phyloP scores from a whole-genome alignment of 164 flowering plant genomes.

The Berberis thunbergii region DNA sequence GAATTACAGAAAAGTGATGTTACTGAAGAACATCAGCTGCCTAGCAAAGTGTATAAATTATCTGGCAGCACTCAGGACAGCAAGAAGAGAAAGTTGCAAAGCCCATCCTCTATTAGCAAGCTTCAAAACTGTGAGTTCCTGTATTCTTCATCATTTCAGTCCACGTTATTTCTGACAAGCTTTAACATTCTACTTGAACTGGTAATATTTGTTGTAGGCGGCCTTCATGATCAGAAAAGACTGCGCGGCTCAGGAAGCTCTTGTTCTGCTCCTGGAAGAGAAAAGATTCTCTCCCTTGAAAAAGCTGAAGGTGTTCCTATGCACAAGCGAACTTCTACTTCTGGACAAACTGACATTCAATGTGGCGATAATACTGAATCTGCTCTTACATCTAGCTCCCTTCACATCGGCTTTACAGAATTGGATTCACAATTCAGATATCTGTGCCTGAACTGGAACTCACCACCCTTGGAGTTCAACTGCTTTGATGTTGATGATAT shows the following conservation, averaged over 20 bases:
- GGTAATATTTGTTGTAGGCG: neutral
- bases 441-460: slow-evolving; percentile 19
- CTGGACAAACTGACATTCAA: slow-evolving; percentile 6
- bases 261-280: neutral
- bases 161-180: neutral
- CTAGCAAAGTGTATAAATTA: slow-evolving; percentile 24
- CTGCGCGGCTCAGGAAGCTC: too few relatives aligned
- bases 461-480: slow-evolving; percentile 6
- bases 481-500: slow-evolving; percentile 15
- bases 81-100: neutral
- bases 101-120: neutral
- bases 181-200: neutral
- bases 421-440: slow-evolving; percentile 5
- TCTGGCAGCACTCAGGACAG: slow-evolving; percentile 40
- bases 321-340: slow-evolving; percentile 4
- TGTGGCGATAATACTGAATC: neutral
- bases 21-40: slow-evolving; percentile 49
- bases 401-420: neutral
- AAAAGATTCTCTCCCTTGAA: neutral
- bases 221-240: neutral
- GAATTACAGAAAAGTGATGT: slow-evolving; percentile 41
- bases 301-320: neutral
- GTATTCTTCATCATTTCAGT: neutral
- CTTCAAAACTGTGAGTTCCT: neutral
- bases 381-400: neutral